These are phyloP conservation scores for Oidiodendron maius DNA, from an alignment of 495 filamentous ascomycete genomes.

Conservation along the genomic window DNA sequence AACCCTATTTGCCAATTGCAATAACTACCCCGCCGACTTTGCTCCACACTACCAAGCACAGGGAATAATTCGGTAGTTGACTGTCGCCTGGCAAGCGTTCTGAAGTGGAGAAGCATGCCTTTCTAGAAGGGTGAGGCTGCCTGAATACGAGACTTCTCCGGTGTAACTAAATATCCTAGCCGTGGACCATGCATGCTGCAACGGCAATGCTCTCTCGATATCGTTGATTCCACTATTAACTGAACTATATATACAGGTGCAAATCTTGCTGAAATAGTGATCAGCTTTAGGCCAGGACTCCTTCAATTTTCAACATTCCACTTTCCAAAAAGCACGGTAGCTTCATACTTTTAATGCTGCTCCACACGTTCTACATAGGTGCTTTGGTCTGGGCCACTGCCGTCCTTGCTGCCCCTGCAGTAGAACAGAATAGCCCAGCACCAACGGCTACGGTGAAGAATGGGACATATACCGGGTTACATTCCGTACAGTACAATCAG, in stretches of 20 bases:
- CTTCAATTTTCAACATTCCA: too few relatives aligned
- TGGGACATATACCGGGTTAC: constrained; percentile 34
- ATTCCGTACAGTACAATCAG: constrained; percentile 31
- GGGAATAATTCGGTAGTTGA: background rate
- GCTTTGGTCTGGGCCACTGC: background rate
- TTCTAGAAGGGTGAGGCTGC: background rate
- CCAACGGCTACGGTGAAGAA: constrained; percentile 21
- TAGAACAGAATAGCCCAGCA: background rate
- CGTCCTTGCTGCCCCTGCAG: background rate
- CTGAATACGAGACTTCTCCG: background rate
- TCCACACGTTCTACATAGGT: background rate
- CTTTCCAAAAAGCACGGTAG: too few relatives aligned
- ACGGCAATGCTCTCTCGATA: background rate
- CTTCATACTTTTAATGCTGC: background rate
- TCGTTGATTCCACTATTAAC: background rate
- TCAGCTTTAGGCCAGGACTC: background rate
- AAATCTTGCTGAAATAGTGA: background rate
- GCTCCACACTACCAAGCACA: background rate
- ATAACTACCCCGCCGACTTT: background rate
- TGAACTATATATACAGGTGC: background rate
- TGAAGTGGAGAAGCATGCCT: background rate
- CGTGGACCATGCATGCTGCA: background rate
- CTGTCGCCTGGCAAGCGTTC: background rate
- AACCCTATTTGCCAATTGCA: background rate
- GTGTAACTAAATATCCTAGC: background rate